Base-by-base conservation (phyloP, 1,139 yeast species). In the Sugiyamaella sp. region DNA sequence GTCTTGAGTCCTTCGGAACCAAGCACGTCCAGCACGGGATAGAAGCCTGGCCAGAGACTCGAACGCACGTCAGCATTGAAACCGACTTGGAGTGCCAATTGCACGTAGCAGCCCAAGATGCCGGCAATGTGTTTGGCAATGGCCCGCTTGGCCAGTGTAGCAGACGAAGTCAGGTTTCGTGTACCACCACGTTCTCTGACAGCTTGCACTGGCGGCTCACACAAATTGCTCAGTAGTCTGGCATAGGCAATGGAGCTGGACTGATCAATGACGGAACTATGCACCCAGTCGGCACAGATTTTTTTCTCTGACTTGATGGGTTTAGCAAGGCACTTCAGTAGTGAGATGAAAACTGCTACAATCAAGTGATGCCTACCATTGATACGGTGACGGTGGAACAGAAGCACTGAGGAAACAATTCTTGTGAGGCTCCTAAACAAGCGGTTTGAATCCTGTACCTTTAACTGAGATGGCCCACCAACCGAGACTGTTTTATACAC, bases 281-380 rank as follows among this genome's bases (percentile, higher is more conserved):
- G 59, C 47, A 52, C 41, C 51, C 52, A 35, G 48, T 39, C n/a
- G 41, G 52, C 53, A 49, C 56, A 37, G 39, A 20, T 47, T 14
- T 46, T 44, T 27, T 29, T 20, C 9, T 43, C 33, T 4, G 52
- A 52, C 21, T 47, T 42, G 6, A 57, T 48, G 4, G 56, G 54
- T 29, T 33, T 35, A 4, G 58, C 40, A 17, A 63, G 56, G 10
- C 59, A 57, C 4, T 42, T 45, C 35, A 89, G 67, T 46, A 85
- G 71, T 1, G 79, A 67, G 12, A 77, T 73, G 52, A 85, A 74
- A 0, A 78, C 68, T 3, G 75, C 66, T 16, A 81, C 73, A 1
- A 89, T 61, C 41, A 89, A 64, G 66, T 89, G 96, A 63, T 87
- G 84, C 66, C 97, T 81, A 29, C 86, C 82, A 0, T 84, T 74